Evolutionary conservation across 139 green algal species (phyloP).

Genomic region (Chlamydomonas incerta): DNA sequence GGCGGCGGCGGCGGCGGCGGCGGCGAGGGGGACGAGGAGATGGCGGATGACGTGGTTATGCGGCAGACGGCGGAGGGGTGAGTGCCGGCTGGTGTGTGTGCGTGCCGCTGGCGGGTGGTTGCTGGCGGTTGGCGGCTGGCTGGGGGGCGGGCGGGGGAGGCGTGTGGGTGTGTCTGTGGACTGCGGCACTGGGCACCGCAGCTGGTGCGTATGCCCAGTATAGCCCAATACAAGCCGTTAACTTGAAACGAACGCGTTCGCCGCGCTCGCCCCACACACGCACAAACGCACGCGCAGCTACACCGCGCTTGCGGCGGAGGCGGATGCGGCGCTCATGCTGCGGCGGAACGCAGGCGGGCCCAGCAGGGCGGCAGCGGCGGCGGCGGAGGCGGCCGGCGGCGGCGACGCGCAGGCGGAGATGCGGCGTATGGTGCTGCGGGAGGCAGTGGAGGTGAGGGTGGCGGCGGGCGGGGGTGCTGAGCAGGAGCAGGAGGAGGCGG

Average conservation of each 20-base stretch:
- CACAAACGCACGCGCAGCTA: neutral
- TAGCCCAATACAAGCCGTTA: no score
- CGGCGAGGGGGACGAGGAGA: neutral
- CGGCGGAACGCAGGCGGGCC: neutral
- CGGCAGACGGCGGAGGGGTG: constrained; percentile 1
- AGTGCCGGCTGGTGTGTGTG: no score
- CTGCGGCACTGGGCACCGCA: no score
- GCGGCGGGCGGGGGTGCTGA: neutral
- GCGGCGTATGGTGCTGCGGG: neutral
- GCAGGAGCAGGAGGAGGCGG: no score
- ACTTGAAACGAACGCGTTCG: no score
- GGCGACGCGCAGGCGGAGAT: neutral
- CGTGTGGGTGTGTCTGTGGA: no score
- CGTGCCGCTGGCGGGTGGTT: no score
- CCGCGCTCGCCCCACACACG: no score
- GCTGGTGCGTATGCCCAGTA: no score
- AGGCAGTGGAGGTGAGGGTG: neutral
- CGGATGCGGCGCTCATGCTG: constrained; percentile 7
- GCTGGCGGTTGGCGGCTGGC: no score
- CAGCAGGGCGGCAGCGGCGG: neutral
- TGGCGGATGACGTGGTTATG: constrained; percentile 6
- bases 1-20: neutral
- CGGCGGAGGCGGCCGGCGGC: no score
- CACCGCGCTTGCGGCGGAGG: neutral
- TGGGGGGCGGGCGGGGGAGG: no score